Base-by-base conservation (phyloP, 805 yeast genomes). In the Grigorovia jiainica region DNA sequence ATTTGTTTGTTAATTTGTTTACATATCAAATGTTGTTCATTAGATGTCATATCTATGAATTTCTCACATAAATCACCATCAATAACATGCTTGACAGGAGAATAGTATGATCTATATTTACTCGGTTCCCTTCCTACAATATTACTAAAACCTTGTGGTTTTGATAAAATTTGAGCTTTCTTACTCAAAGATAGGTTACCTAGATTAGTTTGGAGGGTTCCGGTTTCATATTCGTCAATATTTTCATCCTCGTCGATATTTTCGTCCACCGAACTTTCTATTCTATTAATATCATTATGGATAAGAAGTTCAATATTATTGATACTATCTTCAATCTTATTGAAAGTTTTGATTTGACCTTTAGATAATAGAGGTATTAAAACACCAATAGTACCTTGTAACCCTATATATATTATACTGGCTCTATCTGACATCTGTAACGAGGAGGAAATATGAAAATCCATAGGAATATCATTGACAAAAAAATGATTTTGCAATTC, bases 11-110 rank as follows among this genome's bases (percentile, higher is more conserved):
- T 40, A 1, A 63, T 50, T 1, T 59, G 56, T 11, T 54, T 52
- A 17, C 75, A 55, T 8, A 58, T 42, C 13, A 45, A 31, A 7
- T 40, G 34, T 40, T 58, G 60, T 42, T 57, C 61, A 16, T 44
- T 31, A 1, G 44, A 32, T 5, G 47, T 40, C n/a, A 56, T 34
- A 7, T 53, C 38, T 54, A 61, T 23, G 52, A 67, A 84, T 34
- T 61, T 57, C 52, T 87, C 96, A 38, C 90, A 67, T 13, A 85
- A 65, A 56, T 92, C 97, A 8, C 98, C 98, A 62, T 92, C 97
- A 33, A 92, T 71, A 2, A 83, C 78, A 39, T 76, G 72, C 47
- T 78, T 80, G 2, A 72, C 74, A 0, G 97, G 96, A n/a, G 76
- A 78, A 57, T 86, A 87, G 54, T 81, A 82, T 40, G 97, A 72